phyloP scores from a whole-genome alignment of 2,329 filamentous ascomycete genomes.

The Aspergillus sp. region DNA sequence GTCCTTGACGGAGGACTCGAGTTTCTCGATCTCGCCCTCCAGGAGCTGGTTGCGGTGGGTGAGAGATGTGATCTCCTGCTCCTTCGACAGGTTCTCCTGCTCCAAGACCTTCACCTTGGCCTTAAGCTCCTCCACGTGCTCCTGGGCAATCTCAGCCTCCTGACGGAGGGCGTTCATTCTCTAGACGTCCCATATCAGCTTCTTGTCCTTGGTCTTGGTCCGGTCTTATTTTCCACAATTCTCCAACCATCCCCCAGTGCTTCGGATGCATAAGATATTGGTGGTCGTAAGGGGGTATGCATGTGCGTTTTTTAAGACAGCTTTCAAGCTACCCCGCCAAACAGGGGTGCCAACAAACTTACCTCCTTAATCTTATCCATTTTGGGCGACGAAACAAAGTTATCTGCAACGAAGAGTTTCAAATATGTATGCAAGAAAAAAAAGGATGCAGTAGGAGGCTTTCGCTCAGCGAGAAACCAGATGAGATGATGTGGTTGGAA shows the following conservation, averaged over 20 bases:
- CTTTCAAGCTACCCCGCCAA: conserved; percentile 37
- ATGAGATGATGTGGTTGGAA: conserved; percentile 4
- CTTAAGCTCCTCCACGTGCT: conserved; percentile 83
- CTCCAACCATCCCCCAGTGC: background rate
- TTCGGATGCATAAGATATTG: too few species aligned
- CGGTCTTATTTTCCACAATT: conserved; percentile 5
- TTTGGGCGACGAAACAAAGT: conserved; percentile 27
- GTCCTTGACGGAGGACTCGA: conserved; percentile 77
- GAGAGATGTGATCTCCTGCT: conserved; percentile 96
- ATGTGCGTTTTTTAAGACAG: conserved; percentile 19
- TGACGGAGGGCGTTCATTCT: conserved; percentile 93
- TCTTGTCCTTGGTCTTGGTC: background rate
- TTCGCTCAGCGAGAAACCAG: conserved; percentile 34
- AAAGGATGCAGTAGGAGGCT: conserved; percentile 28
- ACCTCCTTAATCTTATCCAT: conserved; percentile 94
- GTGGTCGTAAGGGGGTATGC: conserved; percentile 9
- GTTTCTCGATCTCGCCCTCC: conserved; percentile 86
- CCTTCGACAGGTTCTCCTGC: conserved; percentile 92
- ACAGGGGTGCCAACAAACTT: conserved; percentile 40
- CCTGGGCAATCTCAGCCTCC: conserved; percentile 80
- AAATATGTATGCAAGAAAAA: conserved; percentile 21
- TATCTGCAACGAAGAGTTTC: conserved; percentile 2
- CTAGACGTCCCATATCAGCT: conserved; percentile 44
- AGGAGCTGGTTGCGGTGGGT: conserved; percentile 92
- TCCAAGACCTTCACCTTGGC: conserved; percentile 82